Evolutionary conservation across 345 rosid genomes (phyloP), one percentile per base, ranked within the genome.

Genomic region (Durio zibethinus): DNA sequence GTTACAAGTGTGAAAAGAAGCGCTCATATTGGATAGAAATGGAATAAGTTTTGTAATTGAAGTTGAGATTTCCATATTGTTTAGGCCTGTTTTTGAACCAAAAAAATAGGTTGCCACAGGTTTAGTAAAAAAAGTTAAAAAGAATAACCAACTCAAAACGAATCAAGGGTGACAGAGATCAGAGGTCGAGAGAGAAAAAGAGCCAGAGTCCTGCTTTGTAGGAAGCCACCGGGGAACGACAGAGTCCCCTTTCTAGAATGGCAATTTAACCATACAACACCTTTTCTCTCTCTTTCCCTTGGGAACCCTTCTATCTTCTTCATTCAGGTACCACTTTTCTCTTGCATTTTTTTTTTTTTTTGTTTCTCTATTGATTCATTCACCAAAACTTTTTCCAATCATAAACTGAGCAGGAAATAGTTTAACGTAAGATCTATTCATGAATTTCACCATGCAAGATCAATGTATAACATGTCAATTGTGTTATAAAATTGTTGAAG

Each of bases 241-340:
- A 64, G 76, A 72, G 73, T 60, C 69, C 76, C 72, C 80, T 76
- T 62, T 79, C 82, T 74, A 72, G 81, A 79, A 83, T 78, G 80
- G 66, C 48, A 83, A 76, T 80, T 82, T 80, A 77, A 60, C 84
- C 53, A 78, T 81, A 85, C 81, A 65, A 78, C 63, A n/a, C 36
- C 57, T 50, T 81, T 77, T 84, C 79, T 72, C 67, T 78, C 80
- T 79, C 82, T 77, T 76, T 75, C 77, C 80, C 76, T 74, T 77
- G 83, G 80, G 84, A 82, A 72, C 83, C 81, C 77, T 79, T 68
- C 79, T 12, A 9, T 69, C 81, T 72, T 77, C 82, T 80, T 85
- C 57, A 67, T 60, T 74, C 84, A 84, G 89, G 90, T 85, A 76
- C 27, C 25, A 8, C 1, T 50, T 45, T 36, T n/a, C 40, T 62